Conservation (phyloP, 257 asterid genomes). For the Primulina tabacum region DNA sequence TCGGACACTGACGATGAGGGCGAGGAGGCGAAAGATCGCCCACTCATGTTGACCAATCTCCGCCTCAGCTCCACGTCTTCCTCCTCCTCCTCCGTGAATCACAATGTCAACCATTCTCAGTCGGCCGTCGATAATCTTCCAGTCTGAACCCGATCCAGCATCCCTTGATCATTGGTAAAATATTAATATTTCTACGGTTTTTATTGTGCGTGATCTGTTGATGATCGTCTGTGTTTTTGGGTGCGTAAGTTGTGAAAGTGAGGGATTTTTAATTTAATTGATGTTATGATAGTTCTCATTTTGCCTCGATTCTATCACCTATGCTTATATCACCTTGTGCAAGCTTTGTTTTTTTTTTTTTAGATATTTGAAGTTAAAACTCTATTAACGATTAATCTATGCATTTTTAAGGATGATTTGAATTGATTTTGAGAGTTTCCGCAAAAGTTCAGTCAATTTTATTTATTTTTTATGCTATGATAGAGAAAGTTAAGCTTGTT, state of each 20-base stretch:
- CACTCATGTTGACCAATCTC: constrained; percentile 61
- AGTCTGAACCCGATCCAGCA: constrained; percentile 40
- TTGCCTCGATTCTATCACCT: neutral
- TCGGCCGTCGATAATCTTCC: constrained; percentile 66
- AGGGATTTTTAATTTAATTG: neutral
- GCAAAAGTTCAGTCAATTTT: no score
- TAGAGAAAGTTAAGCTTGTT: no score
- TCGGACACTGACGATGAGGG: constrained; percentile 77
- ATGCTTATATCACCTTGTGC: neutral
- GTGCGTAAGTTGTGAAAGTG: constrained; percentile 12
- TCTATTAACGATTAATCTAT: neutral
- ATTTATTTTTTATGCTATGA: neutral
- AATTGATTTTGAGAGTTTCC: neutral
- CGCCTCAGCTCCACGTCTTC: constrained; percentile 38
- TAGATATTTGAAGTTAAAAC: neutral
- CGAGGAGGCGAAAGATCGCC: constrained; percentile 89
- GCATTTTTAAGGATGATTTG: neutral
- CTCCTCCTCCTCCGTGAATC: constrained; percentile 30
- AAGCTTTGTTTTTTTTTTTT: neutral
- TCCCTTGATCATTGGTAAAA: constrained; percentile 33
- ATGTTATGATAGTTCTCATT: neutral
- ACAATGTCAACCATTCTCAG: constrained; percentile 26
- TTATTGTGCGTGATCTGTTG: neutral
- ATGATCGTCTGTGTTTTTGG: neutral
- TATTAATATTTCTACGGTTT: neutral